Evolutionary conservation across 306 rosid genomes (phyloP), one percentile per base, ranked within the genome.

Genomic region (Comarum palustre): DNA sequence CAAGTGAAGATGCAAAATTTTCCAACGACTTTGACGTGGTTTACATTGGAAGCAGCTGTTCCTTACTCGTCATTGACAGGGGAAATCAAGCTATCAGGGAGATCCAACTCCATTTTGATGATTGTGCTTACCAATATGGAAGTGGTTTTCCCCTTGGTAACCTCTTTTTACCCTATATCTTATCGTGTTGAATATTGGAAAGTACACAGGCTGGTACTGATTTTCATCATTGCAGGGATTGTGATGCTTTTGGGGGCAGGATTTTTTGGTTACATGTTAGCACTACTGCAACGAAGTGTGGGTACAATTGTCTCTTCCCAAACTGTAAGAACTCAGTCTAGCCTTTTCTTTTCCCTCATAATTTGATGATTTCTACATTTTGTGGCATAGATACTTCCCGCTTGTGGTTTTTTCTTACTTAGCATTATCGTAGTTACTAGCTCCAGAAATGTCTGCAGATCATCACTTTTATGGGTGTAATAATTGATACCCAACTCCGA

Each of bases 11-110:
- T 73, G 96, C 95, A 64, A 90, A 88, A 67, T 92, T 92, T 78
- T 92, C 98, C 52, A 76, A 87, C n/a, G 96, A 92, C 81, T 92
- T 90, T 75, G 98, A 92, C 73, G 98, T 92, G 79, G 86, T 90
- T 71, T 92, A 92, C 76, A 78, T 90, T 42, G 96, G 98, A 78
- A 92, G 98, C 77, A 92, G 96, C 64, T 92, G 96, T 86, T 92
- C 98, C 48, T 82, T 90, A 3, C 96, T 92, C 2, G 73, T 92
- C 70, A 81, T 92, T 73, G 98, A 90, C 86, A 81, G 95, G 81
- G 96, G 98, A 83, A 90, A 87, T 69, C 83, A 51, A 75, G 96
- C 98, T 22, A 87, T 92, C 72, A 85, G 95, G 83, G 98, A 92
- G 90, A 90, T 92, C 78, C 95, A 84, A 62, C 98, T 92, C 60